Conservation (phyloP, 2,329 filamentous ascomycete species). For the Fusarium abutilonis region DNA sequence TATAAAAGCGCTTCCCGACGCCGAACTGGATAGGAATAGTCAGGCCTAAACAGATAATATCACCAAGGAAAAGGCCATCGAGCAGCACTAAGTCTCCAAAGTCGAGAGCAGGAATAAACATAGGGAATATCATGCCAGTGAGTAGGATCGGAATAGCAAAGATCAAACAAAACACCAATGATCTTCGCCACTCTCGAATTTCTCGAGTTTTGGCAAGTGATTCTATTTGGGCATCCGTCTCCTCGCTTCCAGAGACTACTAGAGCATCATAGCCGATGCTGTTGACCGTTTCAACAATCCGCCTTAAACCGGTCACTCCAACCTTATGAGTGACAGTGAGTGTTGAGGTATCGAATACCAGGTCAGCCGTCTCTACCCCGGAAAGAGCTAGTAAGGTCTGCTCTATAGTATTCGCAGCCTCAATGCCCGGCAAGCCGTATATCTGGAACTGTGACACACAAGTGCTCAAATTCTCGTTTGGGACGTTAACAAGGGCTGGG, state of each 20-base stretch:
- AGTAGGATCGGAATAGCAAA: slow-evolving; percentile 93
- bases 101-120: slow-evolving; percentile 79
- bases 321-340: too few species aligned
- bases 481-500: slow-evolving; percentile 82
- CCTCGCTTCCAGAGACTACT: slow-evolving; percentile 87
- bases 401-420: too few species aligned
- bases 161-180: slow-evolving; percentile 78
- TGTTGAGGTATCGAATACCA: too few species aligned
- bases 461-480: too few species aligned
- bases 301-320: slow-evolving; percentile 87
- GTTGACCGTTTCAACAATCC: slow-evolving; percentile 83
- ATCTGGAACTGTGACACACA: too few species aligned
- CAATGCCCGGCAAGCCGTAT: too few species aligned
- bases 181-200: slow-evolving; percentile 89
- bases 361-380: too few species aligned
- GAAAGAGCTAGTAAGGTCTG: too few species aligned
- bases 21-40: slow-evolving; percentile 97
- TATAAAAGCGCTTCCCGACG: slow-evolving; percentile 92
- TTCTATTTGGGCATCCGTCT: slow-evolving; percentile 96
- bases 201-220: slow-evolving; percentile 96
- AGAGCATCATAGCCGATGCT: slow-evolving; percentile 89
- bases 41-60: slow-evolving; percentile 82
- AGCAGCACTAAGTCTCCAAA: slow-evolving; percentile 75
- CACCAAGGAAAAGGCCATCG: slow-evolving; percentile 85
- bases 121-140: slow-evolving; percentile 93